Base-by-base conservation (phyloP, 2,329 filamentous ascomycete genomes). In the Aspergillus proliferans region DNA sequence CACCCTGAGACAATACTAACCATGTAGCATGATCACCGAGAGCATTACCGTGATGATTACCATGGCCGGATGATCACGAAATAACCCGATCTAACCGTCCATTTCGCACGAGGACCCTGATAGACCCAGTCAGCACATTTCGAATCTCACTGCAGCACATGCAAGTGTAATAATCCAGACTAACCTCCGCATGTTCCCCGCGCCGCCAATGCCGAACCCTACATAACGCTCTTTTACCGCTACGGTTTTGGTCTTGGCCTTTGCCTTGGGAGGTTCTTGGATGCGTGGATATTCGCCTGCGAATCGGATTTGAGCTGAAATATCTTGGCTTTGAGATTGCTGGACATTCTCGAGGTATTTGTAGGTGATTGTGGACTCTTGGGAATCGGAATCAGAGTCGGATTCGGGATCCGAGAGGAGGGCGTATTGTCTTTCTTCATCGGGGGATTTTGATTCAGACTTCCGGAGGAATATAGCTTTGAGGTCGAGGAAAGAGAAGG, bases 161-260 rank as follows among this genome's bases (percentile, higher is more conserved):
- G 19, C 3, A 2, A 36, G 4, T 24, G 2, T n/a, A 3, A 22
- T 21, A 51, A 30, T 24, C 1, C 7, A 40, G 38, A 40, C 6
- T 19, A 6, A 60, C 56, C 58, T 60, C 56, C 53, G 56, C 24
- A 46, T 53, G 43, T 60, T 60, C 10, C 58, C 58, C 41, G 57
- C 57, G 12, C 58, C 57, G 7, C 58, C 58, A 30, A 60, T 59
- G 6, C 57, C 58, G 43, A 58, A 50, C 39, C 52, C 45, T 6
- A 60, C 52, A 47, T 58, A 59, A 7, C 52, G 52, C 18, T 58
- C 52, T 45, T 55, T 40, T 9, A 40, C 15, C 15, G 21, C 38
- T n/a, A 19, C n/a, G 26, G 26, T 10, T 10, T 30, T 30, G 10
- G 26, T 30, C 26, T 10, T 30, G 3, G 26, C 5, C 10, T 30